These are phyloP conservation scores for Pyricularia sp. DNA, from an alignment of 2,329 filamentous ascomycete genomes.

Conservation along the genomic window DNA sequence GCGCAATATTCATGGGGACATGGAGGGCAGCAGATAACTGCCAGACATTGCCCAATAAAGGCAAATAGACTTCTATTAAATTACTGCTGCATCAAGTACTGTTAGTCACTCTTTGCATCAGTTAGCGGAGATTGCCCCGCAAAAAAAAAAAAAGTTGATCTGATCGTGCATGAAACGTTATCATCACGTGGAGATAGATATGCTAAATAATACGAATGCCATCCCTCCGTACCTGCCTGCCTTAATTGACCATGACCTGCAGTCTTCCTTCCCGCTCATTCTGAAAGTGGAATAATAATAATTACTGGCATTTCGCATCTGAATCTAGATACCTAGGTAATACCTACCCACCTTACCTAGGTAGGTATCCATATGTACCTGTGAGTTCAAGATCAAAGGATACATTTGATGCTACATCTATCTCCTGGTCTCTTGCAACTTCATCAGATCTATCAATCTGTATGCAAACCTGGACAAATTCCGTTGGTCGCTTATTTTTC, in stretches of 20 bases:
- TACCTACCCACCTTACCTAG: no score
- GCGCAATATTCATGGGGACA: neutral
- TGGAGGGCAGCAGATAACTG: neutral
- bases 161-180: neutral
- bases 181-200: neutral
- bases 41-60: neutral
- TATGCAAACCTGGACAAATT: neutral
- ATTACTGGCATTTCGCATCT: no score
- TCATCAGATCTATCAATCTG: neutral
- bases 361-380: no score
- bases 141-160: neutral
- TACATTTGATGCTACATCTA: neutral
- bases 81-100: neutral
- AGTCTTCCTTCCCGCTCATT: no score
- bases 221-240: neutral
- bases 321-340: no score
- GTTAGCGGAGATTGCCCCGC: neutral
- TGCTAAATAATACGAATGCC: neutral
- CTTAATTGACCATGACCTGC: neutral
- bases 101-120: neutral
- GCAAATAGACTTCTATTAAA: neutral
- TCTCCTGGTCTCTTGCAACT: neutral
- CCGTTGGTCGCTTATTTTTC: neutral
- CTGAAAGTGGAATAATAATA: no score
- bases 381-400: no score